phyloP scores from a whole-genome alignment of 2,329 filamentous ascomycete genomes.

The Didymella arachidicola region DNA sequence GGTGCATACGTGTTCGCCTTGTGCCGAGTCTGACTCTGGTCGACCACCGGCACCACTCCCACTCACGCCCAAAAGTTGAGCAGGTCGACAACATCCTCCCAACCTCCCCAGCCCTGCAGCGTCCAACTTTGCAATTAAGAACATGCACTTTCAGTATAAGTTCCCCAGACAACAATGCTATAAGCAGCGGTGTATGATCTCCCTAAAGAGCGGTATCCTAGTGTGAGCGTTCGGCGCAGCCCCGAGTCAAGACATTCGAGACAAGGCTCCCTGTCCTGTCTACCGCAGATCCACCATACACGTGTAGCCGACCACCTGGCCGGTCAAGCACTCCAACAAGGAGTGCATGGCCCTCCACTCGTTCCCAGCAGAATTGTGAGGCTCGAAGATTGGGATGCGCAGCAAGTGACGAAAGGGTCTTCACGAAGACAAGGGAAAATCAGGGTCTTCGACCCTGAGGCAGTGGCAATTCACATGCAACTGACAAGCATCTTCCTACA shows the following conservation, averaged over 20 bases:
- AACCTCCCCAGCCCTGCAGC: not conserved
- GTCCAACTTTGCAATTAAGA: constrained; percentile 2
- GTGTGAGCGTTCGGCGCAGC: constrained; percentile 12
- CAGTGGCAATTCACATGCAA: not conserved
- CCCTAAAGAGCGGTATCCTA: constrained; percentile 23
- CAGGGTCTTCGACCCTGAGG: constrained; percentile 19
- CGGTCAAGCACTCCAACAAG: constrained; percentile 10
- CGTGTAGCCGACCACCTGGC: constrained; percentile 13
- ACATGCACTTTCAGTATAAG: constrained; percentile 8
- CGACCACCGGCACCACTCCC: constrained; percentile 2
- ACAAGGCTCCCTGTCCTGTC: constrained; percentile 11
- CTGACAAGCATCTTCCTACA: constrained; percentile 16
- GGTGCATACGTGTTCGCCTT: constrained; percentile 6
- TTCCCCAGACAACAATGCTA: constrained; percentile 18
- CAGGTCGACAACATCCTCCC: constrained; percentile 5
- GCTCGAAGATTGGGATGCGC: constrained; percentile 19
- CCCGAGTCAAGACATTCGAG: constrained; percentile 1
- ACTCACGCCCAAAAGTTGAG: constrained; percentile 1
- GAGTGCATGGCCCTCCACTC: constrained; percentile 9
- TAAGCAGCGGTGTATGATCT: constrained; percentile 20
- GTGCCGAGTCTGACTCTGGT: constrained; percentile 5
- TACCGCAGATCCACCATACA: constrained; percentile 15
- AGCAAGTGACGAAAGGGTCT: constrained; percentile 4
- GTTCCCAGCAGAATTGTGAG: constrained; percentile 5
- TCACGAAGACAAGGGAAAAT: constrained; percentile 6